A percentile compares a stretch with the other conserved stretches of the same genome.
Evolutionary conservation across 148 eudicot genomes (phyloP).

Genomic region (Nepenthes mirabilis): DNA sequence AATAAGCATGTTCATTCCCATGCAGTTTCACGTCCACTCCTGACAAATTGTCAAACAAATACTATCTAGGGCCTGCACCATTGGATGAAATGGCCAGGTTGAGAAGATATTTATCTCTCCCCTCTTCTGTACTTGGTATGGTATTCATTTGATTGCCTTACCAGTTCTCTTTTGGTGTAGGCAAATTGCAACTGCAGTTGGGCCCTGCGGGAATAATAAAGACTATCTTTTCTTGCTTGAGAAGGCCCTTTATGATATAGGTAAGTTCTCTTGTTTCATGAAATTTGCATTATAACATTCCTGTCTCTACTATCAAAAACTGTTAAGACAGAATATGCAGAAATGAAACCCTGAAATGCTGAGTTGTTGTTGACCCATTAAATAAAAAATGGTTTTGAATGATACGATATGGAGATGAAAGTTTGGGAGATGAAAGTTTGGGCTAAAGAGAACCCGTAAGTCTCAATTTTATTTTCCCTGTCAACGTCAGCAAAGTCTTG

Average conservation of each 20-base stretch:
- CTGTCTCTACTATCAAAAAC: neutral
- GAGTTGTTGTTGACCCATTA: too few species aligned
- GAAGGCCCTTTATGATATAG: conserved; percentile 73
- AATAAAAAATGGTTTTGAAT: too few species aligned
- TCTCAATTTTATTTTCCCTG: too few species aligned
- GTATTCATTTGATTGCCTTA: neutral
- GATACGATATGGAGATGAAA: too few species aligned
- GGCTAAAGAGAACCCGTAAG: too few species aligned
- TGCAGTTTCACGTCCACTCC: conserved; percentile 93
- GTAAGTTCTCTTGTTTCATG: conserved; percentile 18
- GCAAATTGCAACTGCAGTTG: conserved; percentile 93
- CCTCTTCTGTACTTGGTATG: neutral
- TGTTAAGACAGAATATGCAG: neutral
- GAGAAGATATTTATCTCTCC: neutral
- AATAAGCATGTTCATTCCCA: neutral
- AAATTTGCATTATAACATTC: neutral
- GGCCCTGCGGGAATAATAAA: conserved; percentile 92
- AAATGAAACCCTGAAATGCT: neutral
- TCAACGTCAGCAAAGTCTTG: too few species aligned
- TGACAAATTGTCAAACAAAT: conserved; percentile 62
- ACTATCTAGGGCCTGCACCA: conserved; percentile 93
- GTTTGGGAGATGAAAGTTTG: too few species aligned
- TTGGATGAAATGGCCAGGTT: conserved; percentile 82
- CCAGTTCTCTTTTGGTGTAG: conserved; percentile 13
- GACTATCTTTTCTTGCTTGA: conserved; percentile 81